These are phyloP conservation scores for Cyclotella baltica DNA, from an alignment of 108 stramenopile species.

Conservation along the genomic window DNA sequence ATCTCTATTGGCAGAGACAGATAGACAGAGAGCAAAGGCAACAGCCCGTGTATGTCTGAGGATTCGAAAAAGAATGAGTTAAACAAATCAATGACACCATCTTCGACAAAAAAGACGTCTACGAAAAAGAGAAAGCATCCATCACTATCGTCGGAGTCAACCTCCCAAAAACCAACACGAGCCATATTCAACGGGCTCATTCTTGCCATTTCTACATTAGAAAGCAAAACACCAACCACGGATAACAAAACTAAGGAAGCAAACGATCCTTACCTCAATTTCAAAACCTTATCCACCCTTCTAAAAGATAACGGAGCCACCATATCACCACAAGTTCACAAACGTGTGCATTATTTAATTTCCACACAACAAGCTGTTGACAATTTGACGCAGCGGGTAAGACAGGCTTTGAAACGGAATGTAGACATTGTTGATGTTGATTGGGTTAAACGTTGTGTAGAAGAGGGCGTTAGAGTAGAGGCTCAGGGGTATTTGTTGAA, in stretches of 20 bases:
- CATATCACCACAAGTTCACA: constrained; percentile 72
- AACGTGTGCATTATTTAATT: constrained; percentile 62
- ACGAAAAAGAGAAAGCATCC: constrained; percentile 3
- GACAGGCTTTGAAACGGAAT: constrained; percentile 73
- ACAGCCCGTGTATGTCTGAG: no score
- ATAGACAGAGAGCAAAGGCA: no score
- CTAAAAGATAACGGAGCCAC: constrained; percentile 52
- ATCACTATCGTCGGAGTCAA: background rate
- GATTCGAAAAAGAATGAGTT: background rate
- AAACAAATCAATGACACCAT: background rate
- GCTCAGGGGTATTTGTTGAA: constrained; percentile 19
- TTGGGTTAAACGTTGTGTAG: constrained; percentile 62
- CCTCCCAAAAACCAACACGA: background rate
- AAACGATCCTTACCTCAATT: constrained; percentile 31
- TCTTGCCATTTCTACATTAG: constrained; percentile 66
- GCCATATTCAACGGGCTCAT: constrained; percentile 55
- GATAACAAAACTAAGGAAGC: constrained; percentile 1
- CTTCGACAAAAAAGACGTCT: background rate
- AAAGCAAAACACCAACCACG: constrained; percentile 26
- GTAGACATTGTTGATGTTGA: constrained; percentile 66
- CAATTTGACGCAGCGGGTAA: constrained; percentile 74
- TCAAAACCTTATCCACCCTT: constrained; percentile 10
- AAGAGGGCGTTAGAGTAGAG: constrained; percentile 19
- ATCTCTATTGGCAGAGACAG: background rate
- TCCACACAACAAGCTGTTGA: constrained; percentile 58